Percentiles rank a stretch among this genome's conserved stretches.
Conservation (phyloP, 1,284 basidiomycete genomes). For the Agaricales sp. region DNA sequence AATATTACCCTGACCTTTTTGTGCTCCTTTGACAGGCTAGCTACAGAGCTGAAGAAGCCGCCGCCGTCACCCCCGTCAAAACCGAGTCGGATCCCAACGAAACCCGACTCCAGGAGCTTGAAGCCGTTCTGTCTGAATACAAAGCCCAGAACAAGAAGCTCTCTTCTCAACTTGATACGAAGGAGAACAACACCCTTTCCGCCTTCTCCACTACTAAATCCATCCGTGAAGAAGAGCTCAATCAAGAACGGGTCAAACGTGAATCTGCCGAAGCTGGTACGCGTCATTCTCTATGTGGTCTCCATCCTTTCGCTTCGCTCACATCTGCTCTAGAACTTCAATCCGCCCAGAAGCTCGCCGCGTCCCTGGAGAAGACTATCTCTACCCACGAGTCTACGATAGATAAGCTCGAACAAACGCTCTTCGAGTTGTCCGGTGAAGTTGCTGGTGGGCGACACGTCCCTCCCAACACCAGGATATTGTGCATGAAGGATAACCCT, state of each 20-base stretch:
- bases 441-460: constrained; percentile 72
- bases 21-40: constrained; percentile 38
- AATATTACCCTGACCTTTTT: constrained; percentile 2
- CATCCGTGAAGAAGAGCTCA: constrained; percentile 23
- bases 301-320: not conserved
- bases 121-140: constrained; percentile 43
- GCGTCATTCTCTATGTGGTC: constrained; percentile 6
- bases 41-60: constrained; percentile 43
- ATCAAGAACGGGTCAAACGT: constrained; percentile 28
- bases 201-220: not conserved
- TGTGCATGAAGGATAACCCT: constrained; percentile 68
- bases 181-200: not conserved
- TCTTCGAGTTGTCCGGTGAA: constrained; percentile 67
- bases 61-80: constrained; percentile 12
- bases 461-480: constrained; percentile 57
- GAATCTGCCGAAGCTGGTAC: constrained; percentile 34
- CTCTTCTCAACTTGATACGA: not conserved
- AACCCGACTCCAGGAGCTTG: constrained; percentile 44
- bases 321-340: constrained; percentile 29
- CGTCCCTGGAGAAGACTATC: not conserved
- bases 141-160: constrained; percentile 28
- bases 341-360: constrained; percentile 21
- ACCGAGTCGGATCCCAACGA: constrained; percentile 19
- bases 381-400: constrained; percentile 38
- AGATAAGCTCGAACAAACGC: constrained; percentile 55